Percentiles rank a stretch among this genome's conserved stretches.
Conservation (phyloP, 257 asterid genomes). For the Plantago ovata region DNA sequence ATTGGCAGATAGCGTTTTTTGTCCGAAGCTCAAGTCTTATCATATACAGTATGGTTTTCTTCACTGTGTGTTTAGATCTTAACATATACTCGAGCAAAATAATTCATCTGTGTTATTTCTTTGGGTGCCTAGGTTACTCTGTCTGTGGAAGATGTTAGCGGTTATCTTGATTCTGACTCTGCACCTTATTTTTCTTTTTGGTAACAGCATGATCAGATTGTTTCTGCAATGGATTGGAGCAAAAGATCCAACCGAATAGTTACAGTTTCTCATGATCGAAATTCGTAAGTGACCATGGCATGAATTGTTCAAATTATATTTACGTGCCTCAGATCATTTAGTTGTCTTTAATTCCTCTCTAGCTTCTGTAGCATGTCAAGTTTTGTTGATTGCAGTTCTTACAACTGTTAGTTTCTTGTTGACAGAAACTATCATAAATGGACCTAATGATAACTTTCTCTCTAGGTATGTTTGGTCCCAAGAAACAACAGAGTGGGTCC, state of each 20-base stretch:
- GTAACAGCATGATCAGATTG: conserved; percentile 96
- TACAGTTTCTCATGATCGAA: conserved; percentile 96
- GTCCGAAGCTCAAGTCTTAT: conserved; percentile 2
- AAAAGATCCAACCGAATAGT: conserved; percentile 74
- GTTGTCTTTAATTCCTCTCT: conserved; percentile 10
- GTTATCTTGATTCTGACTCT: conserved; percentile 10
- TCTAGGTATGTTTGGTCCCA: conserved; percentile 91
- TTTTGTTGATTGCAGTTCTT: conserved; percentile 13
- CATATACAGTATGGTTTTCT: not conserved
- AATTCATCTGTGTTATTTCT: conserved; percentile 1
- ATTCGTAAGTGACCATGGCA: conserved; percentile 70
- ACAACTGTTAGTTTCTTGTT: conserved; percentile 16
- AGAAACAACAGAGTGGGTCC: conserved; percentile 81
- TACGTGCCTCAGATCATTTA: conserved; percentile 10
- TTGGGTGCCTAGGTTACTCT: conserved; percentile 8
- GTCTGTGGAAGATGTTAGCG: not conserved
- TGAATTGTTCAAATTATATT: conserved; percentile 3
- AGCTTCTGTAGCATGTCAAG: conserved; percentile 12
- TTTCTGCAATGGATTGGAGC: conserved; percentile 97
- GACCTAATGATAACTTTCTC: conserved; percentile 14
- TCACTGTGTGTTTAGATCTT: conserved; percentile 7
- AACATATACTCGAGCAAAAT: not conserved
- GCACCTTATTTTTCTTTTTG: conserved; percentile 19
- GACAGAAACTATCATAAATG: conserved; percentile 12
- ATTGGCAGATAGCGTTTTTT: not conserved